Conservation (phyloP, 129 eudicot species). For the Helianthus tuberosus region DNA sequence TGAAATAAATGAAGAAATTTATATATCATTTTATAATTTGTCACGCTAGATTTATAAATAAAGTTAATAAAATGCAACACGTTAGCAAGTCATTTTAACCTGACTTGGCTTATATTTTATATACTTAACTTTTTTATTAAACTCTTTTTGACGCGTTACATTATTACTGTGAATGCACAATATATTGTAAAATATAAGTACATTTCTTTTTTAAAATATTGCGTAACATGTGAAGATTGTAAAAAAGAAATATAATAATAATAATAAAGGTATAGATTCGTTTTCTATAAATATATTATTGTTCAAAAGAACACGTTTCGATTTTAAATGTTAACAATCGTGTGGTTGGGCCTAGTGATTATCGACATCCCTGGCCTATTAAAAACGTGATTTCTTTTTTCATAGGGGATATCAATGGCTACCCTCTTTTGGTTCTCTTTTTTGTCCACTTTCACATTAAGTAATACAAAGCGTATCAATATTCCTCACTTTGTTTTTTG, state of each 20-base stretch:
- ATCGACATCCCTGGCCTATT: conserved; percentile 15
- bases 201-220: not conserved
- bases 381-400: conserved; percentile 13
- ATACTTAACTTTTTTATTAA: no score
- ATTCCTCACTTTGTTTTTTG: not conserved
- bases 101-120: no score
- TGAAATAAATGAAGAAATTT: no score
- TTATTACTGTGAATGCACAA: no score
- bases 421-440: conserved; percentile 15
- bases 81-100: no score
- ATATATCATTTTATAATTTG: no score
- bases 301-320: not conserved
- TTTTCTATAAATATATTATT: not conserved
- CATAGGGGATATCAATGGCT: not conserved
- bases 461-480: no score
- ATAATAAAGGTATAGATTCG: not conserved
- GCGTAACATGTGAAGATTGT: not conserved
- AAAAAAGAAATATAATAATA: not conserved
- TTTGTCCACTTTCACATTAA: conserved; percentile 5
- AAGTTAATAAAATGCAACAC: no score
- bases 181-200: no score
- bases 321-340: not conserved
- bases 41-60: no score
- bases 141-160: no score
- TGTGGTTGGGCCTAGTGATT: conserved; percentile 13